Evolutionary conservation across 495 filamentous ascomycete species (phyloP).

Genomic region (Aspergillus wentii): DNA sequence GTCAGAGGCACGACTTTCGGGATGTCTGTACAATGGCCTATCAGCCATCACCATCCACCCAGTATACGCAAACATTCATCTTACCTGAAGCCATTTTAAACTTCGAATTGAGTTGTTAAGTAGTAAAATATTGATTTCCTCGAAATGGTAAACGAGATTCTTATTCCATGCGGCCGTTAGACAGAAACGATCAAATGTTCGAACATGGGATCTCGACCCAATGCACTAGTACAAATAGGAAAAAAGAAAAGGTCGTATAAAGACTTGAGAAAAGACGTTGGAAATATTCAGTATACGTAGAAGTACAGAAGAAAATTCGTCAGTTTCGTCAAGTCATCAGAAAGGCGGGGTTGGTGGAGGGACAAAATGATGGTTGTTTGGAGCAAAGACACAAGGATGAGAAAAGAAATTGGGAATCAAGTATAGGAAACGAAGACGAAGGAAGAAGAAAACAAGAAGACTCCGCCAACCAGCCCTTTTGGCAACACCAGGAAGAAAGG

Average conservation of each 20-base stretch:
- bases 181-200: conserved; percentile 2
- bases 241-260: conserved; percentile 3
- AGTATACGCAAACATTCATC: not conserved
- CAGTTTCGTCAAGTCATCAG: conserved; percentile 42
- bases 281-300: conserved; percentile 16
- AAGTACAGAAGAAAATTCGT: conserved; percentile 43
- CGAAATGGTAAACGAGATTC: not conserved
- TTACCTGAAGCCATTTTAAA: conserved; percentile 22
- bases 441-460: not conserved
- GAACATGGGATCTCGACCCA: conserved; percentile 6
- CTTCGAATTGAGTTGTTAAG: conserved; percentile 1
- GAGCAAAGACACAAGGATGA: conserved; percentile 17
- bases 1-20: conserved; percentile 82
- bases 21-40: conserved; percentile 39
- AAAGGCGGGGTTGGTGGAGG: conserved; percentile 12
- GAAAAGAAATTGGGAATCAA: conserved; percentile 7
- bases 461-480: no score
- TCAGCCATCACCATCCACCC: conserved; percentile 1
- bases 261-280: conserved; percentile 8
- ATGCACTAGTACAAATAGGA: conserved; percentile 7
- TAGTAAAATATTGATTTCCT: conserved; percentile 3
- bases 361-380: not conserved
- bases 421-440: not conserved
- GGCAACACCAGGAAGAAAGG: no score
- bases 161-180: conserved; percentile 12